Evolutionary conservation across 2,329 filamentous ascomycete genomes (phyloP).

Genomic region (Colletotrichum acutatum): DNA sequence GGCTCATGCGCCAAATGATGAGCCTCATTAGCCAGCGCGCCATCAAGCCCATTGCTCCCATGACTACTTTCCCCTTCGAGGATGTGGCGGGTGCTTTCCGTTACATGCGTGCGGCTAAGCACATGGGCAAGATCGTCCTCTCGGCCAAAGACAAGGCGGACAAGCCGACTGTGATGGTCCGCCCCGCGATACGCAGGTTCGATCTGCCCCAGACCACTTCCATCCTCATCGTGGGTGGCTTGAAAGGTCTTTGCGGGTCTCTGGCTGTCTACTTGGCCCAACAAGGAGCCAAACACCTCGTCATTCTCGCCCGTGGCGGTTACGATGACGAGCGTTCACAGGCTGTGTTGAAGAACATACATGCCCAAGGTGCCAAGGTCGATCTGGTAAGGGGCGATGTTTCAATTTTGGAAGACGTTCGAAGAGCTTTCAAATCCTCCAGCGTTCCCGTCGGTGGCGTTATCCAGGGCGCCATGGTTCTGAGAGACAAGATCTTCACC

Average conservation of each 20-base stretch:
- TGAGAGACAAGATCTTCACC: constrained; percentile 40
- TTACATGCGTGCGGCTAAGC: constrained; percentile 54
- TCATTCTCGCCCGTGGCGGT: constrained; percentile 44
- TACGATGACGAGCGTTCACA: constrained; percentile 42
- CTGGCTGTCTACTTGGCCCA: constrained; percentile 46
- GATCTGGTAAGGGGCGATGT: constrained; percentile 36
- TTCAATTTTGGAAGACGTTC: constrained; percentile 26
- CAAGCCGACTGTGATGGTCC: too few species aligned
- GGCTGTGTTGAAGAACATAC: constrained; percentile 35
- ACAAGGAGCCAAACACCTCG: constrained; percentile 47
- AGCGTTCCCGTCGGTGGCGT: constrained; percentile 37
- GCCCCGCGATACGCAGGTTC: neutral
- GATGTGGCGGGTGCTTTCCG: constrained; percentile 49
- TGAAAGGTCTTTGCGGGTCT: constrained; percentile 48
- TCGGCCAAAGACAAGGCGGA: neutral
- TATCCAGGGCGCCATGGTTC: constrained; percentile 46
- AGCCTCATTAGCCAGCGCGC: neutral
- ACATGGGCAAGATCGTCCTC: constrained; percentile 56
- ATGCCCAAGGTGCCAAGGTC: constrained; percentile 35
- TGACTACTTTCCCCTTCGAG: neutral
- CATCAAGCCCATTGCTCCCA: constrained; percentile 4
- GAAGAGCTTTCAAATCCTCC: constrained; percentile 22
- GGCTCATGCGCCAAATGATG: constrained; percentile 32
- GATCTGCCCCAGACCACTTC: constrained; percentile 19
- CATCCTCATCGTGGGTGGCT: constrained; percentile 51